Conservation (phyloP, 805 yeast genomes). For the Starmerella floricola region DNA sequence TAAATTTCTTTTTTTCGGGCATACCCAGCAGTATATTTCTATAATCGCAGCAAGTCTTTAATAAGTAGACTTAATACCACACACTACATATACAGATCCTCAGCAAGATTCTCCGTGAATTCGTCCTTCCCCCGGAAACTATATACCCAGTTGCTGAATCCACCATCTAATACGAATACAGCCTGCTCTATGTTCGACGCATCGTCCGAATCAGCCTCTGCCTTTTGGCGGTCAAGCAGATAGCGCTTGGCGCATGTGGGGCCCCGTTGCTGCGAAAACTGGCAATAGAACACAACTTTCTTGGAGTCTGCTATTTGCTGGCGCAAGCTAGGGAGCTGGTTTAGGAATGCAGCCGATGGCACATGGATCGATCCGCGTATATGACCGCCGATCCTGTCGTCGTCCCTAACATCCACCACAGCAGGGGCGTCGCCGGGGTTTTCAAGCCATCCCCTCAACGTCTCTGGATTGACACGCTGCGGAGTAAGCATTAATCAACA, state of each 20-base stretch:
- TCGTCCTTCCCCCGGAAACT: conserved; percentile 51
- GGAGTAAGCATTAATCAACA: background rate
- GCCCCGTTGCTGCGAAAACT: conserved; percentile 81
- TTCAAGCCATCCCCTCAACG: conserved; percentile 25
- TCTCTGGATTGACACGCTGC: conserved; percentile 20
- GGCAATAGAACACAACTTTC: conserved; percentile 79
- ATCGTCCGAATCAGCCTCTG: background rate
- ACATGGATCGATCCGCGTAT: conserved; percentile 43
- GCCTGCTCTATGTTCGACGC: conserved; percentile 29
- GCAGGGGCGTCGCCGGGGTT: conserved; percentile 24
- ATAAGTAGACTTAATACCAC: background rate
- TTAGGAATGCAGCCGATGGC: conserved; percentile 39
- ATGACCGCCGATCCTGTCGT: conserved; percentile 70
- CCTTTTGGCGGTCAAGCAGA: background rate
- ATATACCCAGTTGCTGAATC: conserved; percentile 75
- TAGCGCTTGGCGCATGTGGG: conserved; percentile 59
- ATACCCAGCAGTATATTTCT: too few species aligned
- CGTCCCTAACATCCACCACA: conserved; percentile 76
- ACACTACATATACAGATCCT: conserved; percentile 27
- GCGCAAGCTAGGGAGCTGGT: conserved; percentile 32
- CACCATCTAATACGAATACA: conserved; percentile 69
- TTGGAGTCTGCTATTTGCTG: conserved; percentile 30
- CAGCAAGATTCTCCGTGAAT: conserved; percentile 46
- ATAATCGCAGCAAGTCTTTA: too few species aligned
- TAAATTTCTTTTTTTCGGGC: too few species aligned